These are phyloP conservation scores for Ajuga reptans DNA, from an alignment of 305 asterid species.

Conservation along the genomic window DNA sequence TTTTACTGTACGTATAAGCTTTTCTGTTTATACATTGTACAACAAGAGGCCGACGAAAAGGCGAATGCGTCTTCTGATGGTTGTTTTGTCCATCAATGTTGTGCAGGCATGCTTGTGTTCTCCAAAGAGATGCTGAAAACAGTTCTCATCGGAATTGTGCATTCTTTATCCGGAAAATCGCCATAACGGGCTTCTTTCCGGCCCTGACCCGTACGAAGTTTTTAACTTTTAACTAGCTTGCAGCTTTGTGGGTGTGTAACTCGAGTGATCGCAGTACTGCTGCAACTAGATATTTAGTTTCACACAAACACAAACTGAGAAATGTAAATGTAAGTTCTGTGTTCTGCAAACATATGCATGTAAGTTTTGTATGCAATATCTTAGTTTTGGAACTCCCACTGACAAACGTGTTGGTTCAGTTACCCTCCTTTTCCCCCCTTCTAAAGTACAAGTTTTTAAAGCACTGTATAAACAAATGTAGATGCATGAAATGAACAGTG, in stretches of 20 bases:
- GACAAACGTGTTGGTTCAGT: neutral
- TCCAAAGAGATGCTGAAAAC: slow-evolving; percentile 54
- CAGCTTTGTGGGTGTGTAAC: neutral
- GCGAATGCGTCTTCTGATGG: neutral
- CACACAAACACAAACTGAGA: neutral
- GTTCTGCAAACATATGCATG: neutral
- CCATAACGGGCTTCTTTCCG: too few species aligned
- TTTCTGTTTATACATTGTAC: neutral
- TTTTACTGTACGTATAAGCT: slow-evolving; percentile 33
- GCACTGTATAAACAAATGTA: neutral
- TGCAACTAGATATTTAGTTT: too few species aligned
- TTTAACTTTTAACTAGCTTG: neutral
- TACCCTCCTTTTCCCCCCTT: neutral
- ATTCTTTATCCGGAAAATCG: neutral
- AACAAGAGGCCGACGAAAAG: neutral
- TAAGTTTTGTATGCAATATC: neutral
- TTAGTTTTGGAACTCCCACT: neutral
- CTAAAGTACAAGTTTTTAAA: neutral
- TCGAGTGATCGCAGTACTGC: too few species aligned
- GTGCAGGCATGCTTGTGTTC: slow-evolving; percentile 80
- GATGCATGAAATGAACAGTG: too few species aligned
- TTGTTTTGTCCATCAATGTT: neutral
- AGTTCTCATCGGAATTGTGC: too few species aligned
- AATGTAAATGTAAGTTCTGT: neutral
- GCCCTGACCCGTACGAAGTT: too few species aligned